A percentile compares a stretch with the other conserved stretches of the same genome.
phyloP scores from a whole-genome alignment of 129 eudicot species.

The Pittosporum tobira region DNA sequence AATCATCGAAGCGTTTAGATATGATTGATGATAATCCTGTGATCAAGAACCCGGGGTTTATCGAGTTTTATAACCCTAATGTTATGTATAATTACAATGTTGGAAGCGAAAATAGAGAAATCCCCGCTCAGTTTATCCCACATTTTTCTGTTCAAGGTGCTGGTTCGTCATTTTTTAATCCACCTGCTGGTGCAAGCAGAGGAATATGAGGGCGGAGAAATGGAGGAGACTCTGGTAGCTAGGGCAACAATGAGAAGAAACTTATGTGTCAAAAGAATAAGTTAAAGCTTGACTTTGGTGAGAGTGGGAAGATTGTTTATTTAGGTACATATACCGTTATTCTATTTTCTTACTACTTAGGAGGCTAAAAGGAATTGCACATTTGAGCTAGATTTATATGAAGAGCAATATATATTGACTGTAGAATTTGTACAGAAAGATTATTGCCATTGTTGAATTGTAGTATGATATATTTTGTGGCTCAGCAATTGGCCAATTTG shows the following conservation, averaged over 20 bases:
- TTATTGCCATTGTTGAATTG: too few species aligned
- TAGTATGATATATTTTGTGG: too few species aligned
- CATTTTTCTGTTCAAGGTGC: constrained; percentile 48
- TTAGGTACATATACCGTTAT: too few species aligned
- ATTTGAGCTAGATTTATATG: too few species aligned
- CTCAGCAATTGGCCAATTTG: too few species aligned
- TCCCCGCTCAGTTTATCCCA: constrained; percentile 43
- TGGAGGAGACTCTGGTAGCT: too few species aligned
- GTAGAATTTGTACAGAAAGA: too few species aligned
- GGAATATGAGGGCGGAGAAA: constrained; percentile 18
- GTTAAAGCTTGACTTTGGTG: constrained; percentile 18
- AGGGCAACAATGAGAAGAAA: neutral
- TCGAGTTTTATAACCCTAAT: constrained; percentile 42
- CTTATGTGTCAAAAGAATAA: neutral
- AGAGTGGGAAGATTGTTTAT: too few species aligned
- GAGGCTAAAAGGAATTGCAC: too few species aligned
- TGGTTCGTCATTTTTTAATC: constrained; percentile 42
- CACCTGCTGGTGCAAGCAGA: constrained; percentile 47
- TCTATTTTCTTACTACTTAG: too few species aligned
- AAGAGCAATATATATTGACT: too few species aligned
- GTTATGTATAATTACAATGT: constrained; percentile 33
- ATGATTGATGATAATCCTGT: constrained; percentile 2
- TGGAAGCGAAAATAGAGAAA: constrained; percentile 42
- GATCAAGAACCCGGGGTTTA: constrained; percentile 19
- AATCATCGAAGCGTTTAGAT: constrained; percentile 8